Base-by-base conservation (phyloP, 345 rosid species). In the Rhizophora mangle region DNA sequence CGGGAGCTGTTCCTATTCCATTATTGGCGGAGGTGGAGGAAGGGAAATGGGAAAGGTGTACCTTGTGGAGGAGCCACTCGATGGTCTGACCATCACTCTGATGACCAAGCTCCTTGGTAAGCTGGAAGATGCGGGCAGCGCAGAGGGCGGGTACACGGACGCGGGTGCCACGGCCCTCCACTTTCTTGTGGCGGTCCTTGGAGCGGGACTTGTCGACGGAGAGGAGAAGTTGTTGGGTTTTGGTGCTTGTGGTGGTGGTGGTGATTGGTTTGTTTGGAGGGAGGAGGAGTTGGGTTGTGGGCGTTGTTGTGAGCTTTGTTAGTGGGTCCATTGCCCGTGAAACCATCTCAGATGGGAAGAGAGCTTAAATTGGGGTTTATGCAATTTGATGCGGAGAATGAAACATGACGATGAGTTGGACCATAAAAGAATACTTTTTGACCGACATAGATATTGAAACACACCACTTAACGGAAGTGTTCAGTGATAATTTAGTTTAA, bases 11-110 rank as follows among this genome's bases (percentile, higher is more conserved):
- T 43, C 49, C 49, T 43, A 15, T 43, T 43, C 49, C 49, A 15
- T 43, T 13, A 15, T 13, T 3, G 24, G 31, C 18, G 60, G 60
- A 30, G 30, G 18, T 1, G 59, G 59, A 8, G 13, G 27, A 15
- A 29, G 15, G 29, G 6, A 24, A 26, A 31, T 24, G 60, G 18
- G 31, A 24, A 31, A 56, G 31, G 60, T 31, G 82, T 79, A 67
- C 55, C 16, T 19, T 61, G 67, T 1, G 71, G 67, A 43, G 49
- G 32, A 80, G 79, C 81, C 82, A 75, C 30, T 36, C 65, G 6
- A 83, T 73, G 60, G 84, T 78, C 69, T 80, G 74, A 6, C 83
- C 82, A 2, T 56, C 76, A 19, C 73, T 68, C 59, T 62, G 66
- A 59, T 67, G 60, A 8, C 80, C 81, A n/a, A 76, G 81, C 46